A percentile compares a stretch with the other conserved stretches of the same genome.
These are phyloP conservation scores for Melanopsichium pennsylvanicum DNA, from an alignment of 1,284 basidiomycete species.

Conservation along the genomic window DNA sequence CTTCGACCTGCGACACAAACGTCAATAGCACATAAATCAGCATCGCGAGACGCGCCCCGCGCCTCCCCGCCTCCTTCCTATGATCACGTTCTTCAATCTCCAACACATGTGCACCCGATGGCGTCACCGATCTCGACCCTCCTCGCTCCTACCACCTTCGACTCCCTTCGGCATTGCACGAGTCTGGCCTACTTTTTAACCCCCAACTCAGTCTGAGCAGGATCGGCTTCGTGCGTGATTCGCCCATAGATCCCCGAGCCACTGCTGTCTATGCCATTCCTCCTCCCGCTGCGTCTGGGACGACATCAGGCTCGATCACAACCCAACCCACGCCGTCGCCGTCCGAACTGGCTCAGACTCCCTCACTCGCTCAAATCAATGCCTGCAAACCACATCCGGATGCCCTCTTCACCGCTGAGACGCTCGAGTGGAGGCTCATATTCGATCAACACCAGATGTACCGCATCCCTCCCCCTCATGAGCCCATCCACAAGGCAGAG, in stretches of 20 bases:
- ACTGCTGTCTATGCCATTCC: background rate
- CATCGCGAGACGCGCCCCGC: background rate
- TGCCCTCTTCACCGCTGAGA: constrained; percentile 45
- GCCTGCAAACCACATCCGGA: constrained; percentile 42
- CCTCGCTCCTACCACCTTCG: constrained; percentile 8
- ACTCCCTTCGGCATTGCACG: constrained; percentile 31
- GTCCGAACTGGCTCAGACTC: constrained; percentile 1
- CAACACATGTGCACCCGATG: background rate
- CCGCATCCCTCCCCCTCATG: background rate
- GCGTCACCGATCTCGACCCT: background rate
- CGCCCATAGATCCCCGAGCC: background rate
- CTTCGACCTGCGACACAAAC: constrained; percentile 2
- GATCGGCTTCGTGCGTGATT: constrained; percentile 8
- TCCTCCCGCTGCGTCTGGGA: background rate
- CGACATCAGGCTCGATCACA: background rate
- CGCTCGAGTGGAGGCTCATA: constrained; percentile 49
- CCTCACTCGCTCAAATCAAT: constrained; percentile 9
- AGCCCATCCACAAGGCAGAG: background rate
- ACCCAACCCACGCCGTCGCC: no score
- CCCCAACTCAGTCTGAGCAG: constrained; percentile 19
- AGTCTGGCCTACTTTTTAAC: constrained; percentile 41
- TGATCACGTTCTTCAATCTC: background rate
- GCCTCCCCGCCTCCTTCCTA: constrained; percentile 21
- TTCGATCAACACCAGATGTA: constrained; percentile 14
- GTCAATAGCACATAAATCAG: background rate